Percentiles rank a stretch among this genome's conserved stretches.
Evolutionary conservation across 2,329 filamentous ascomycete genomes (phyloP).

Genomic region (Podosphaera xanthii): DNA sequence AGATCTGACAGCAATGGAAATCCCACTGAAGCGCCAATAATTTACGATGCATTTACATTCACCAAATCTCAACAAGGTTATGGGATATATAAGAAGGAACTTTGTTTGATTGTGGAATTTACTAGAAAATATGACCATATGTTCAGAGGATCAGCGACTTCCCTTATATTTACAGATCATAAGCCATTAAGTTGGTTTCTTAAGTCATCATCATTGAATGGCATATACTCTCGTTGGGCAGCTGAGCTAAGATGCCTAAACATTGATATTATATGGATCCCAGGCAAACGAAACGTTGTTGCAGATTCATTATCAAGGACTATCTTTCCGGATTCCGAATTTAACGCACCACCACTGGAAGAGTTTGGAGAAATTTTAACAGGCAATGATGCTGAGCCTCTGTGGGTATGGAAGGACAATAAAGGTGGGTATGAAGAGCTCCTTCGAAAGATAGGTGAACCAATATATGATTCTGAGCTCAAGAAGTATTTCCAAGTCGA

Average conservation of each 20-base stretch:
- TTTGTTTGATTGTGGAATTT: background rate
- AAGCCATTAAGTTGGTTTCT: no score
- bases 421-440: no score
- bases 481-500: background rate
- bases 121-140: background rate
- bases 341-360: background rate
- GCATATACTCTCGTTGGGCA: background rate
- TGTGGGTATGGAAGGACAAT: no score
- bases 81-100: conserved; percentile 1
- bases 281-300: background rate
- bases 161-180: no score
- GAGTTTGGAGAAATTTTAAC: background rate
- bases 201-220: no score
- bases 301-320: background rate
- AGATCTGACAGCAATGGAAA: background rate
- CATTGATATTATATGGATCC: background rate
- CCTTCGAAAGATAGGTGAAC: background rate
- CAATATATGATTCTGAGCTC: background rate
- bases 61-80: background rate
- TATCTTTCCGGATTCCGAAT: background rate
- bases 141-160: no score
- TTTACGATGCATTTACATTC: background rate
- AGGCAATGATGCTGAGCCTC: background rate
- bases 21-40: background rate
- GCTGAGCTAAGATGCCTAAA: background rate